These are phyloP conservation scores for Phragmites australis DNA, from an alignment of 176 grass and related monocot species.

Conservation along the genomic window DNA sequence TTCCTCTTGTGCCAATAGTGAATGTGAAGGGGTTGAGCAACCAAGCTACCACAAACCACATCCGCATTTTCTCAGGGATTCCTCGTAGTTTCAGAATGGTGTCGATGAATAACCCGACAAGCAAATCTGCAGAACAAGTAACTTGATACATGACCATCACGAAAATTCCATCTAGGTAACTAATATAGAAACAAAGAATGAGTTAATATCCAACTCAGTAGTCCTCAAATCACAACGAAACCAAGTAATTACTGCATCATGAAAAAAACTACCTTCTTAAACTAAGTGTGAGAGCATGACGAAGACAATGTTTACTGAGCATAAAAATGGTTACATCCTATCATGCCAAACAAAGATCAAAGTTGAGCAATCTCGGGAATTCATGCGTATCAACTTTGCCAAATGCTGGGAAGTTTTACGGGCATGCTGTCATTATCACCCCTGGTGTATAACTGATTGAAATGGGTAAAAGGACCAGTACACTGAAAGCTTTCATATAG, in stretches of 20 bases:
- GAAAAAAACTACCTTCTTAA: constrained; percentile 1
- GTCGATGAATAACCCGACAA: constrained; percentile 75
- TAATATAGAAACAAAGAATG: not conserved
- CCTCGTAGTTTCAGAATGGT: constrained; percentile 62
- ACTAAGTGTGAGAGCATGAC: not conserved
- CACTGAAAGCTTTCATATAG: not conserved
- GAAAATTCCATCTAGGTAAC: not conserved
- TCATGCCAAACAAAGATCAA: not conserved
- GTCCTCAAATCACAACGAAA: not conserved
- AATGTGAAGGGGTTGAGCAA: constrained; percentile 93
- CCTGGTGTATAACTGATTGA: not conserved
- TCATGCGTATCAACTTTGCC: not conserved
- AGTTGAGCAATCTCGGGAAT: not conserved
- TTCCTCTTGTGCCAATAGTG: constrained; percentile 94
- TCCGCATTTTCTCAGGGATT: constrained; percentile 58
- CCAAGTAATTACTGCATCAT: not conserved
- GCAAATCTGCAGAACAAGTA: constrained; percentile 67
- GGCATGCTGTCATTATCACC: not conserved
- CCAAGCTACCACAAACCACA: constrained; percentile 75
- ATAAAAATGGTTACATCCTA: constrained; percentile 5
- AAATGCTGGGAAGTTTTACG: not conserved
- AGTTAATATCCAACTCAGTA: not conserved
- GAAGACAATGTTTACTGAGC: not conserved
- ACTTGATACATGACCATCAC: not conserved
- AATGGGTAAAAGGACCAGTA: not conserved